A percentile compares a stretch with the other conserved stretches of the same genome.
Conservation (phyloP, 306 rosid genomes). For the Bauhinia variegata region DNA sequence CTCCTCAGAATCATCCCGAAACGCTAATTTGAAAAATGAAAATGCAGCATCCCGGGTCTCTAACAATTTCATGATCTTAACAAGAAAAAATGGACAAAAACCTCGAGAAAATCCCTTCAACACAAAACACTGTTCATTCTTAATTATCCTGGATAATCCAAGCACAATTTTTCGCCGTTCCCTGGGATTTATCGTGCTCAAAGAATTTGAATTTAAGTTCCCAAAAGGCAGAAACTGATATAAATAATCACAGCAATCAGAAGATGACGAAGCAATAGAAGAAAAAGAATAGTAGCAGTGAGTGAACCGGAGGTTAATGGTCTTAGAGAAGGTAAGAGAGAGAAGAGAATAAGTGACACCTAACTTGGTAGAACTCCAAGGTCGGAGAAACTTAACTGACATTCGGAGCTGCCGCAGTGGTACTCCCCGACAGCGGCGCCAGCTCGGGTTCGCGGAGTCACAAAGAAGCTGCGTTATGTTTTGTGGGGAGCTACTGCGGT, state of each 20-base stretch:
- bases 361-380: slow-evolving; percentile 36
- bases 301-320: slow-evolving; percentile 34
- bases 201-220: slow-evolving; percentile 33
- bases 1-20: slow-evolving; percentile 48
- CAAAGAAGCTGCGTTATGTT: neutral
- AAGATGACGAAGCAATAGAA: slow-evolving; percentile 18
- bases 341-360: slow-evolving; percentile 32
- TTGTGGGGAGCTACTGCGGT: no score
- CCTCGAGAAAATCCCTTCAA: slow-evolving; percentile 54
- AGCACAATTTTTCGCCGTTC: slow-evolving; percentile 62
- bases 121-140: slow-evolving; percentile 39
- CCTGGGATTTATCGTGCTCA: slow-evolving; percentile 44
- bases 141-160: slow-evolving; percentile 61
- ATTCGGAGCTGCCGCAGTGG: slow-evolving; percentile 47
- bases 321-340: slow-evolving; percentile 16
- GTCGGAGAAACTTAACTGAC: slow-evolving; percentile 49
- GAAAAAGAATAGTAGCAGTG: neutral
- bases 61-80: slow-evolving; percentile 48
- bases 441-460: neutral
- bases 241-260: slow-evolving; percentile 41
- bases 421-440: neutral
- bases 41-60: slow-evolving; percentile 53
- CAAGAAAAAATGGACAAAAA: slow-evolving; percentile 62
- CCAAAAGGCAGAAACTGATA: slow-evolving; percentile 65
- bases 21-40: slow-evolving; percentile 70